Base-by-base conservation (phyloP, 305 asterid genomes). In the Withania somnifera region DNA sequence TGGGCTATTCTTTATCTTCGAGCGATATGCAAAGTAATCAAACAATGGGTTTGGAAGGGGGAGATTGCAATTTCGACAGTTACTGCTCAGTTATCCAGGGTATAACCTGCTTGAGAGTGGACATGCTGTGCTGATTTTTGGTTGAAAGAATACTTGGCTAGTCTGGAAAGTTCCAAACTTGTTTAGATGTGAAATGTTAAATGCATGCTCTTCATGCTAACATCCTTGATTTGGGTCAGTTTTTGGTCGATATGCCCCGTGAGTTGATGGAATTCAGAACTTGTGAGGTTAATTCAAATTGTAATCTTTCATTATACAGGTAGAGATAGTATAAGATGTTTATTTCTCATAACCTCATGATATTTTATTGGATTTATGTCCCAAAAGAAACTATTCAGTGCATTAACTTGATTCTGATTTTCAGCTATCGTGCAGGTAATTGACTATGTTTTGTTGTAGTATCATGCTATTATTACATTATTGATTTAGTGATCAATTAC, bases 381-480 rank as follows among this genome's bases (percentile, higher is more conserved):
- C 52, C n/a, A n/a, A n/a, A n/a, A n/a, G n/a, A 26, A 73, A 73
- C 8, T 26, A 47, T 73, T 34, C 11, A 14, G 60, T 28, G 58
- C 10, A 9, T 47, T 28, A 76, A 32, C 86, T 86, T 77, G 88
- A 73, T 86, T 78, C 38, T 47, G 15, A 26, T 50, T 50, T 73
- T 73, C 42, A 26, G 79, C 14, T 24, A 73, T 45, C 40, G 47
- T 73, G 26, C 26, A 1, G 42, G 26, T 73, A 47, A 47, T 50
- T 28, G 50, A 50, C 63, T 17, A 28, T 28, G 19, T 50, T 50
- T 47, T 26, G 28, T 75, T 45, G 17, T 75, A 15, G 17, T 50
- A 1, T 75, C 60, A 51, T 50, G 63, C n/a, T 50, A 9, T 50
- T 17, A 15, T 28, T 47, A 17, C 58, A 45, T 26, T 50, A 0